A percentile compares a stretch with the other conserved stretches of the same genome.
Conservation (phyloP, 495 filamentous ascomycete genomes). For the Talaromyces ruber region DNA sequence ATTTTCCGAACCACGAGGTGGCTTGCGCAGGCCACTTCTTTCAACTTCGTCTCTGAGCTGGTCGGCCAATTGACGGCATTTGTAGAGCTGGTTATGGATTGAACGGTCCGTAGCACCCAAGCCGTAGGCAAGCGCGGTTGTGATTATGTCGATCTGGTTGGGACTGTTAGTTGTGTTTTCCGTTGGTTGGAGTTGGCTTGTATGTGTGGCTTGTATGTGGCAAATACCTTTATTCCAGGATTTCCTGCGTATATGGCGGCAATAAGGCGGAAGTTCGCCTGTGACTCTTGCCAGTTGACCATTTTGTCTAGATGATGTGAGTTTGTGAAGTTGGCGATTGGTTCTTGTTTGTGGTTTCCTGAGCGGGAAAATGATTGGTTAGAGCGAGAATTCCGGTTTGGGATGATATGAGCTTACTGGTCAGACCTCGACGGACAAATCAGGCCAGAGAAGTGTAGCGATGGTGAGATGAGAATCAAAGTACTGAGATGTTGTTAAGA, state of each 20-base stretch:
- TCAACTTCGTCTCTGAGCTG: conserved; percentile 7
- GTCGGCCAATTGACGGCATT: conserved; percentile 9
- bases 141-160: neutral
- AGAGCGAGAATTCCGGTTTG: neutral
- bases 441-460: neutral
- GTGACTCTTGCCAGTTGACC: conserved; percentile 28
- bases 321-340: neutral
- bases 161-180: neutral
- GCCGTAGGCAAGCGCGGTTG: conserved; percentile 7
- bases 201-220: too few relatives aligned
- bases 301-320: conserved; percentile 9
- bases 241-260: conserved; percentile 23
- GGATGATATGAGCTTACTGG: neutral
- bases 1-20: neutral
- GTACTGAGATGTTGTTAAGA: neutral
- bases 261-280: conserved; percentile 21
- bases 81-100: conserved; percentile 14
- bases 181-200: neutral
- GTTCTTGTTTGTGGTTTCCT: neutral
- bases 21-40: neutral
- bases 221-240: conserved; percentile 10
- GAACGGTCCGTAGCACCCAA: conserved; percentile 17
- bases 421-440: neutral
- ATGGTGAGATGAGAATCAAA: neutral
- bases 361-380: neutral